Evolutionary conservation across 768 basidiomycete genomes (phyloP).

Genomic region (Punctularia strigosozonata): DNA sequence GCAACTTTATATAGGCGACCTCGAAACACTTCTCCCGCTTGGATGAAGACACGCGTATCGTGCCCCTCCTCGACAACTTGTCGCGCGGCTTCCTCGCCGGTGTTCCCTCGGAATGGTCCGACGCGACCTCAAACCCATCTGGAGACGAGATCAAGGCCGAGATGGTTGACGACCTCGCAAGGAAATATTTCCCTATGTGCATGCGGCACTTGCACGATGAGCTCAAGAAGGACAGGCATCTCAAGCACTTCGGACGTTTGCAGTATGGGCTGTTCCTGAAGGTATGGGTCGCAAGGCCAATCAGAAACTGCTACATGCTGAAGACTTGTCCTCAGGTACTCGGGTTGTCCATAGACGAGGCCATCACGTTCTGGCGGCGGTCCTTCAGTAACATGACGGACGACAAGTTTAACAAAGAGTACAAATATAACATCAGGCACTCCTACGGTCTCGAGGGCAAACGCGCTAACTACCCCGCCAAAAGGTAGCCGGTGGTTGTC

Average conservation of each 20-base stretch:
- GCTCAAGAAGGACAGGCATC: conserved; percentile 64
- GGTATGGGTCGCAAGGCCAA: conserved; percentile 29
- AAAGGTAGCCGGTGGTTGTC: conserved; percentile 62
- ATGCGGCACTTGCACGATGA: conserved; percentile 86
- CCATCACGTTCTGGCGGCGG: conserved; percentile 85
- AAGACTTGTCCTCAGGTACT: conserved; percentile 45
- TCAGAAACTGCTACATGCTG: background rate
- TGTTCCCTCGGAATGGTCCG: conserved; percentile 71
- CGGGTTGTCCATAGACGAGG: conserved; percentile 90
- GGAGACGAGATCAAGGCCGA: conserved; percentile 78
- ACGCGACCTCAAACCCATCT: conserved; percentile 31
- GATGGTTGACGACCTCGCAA: conserved; percentile 82
- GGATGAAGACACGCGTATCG: conserved; percentile 86
- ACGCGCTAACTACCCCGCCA: conserved; percentile 88
- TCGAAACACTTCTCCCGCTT: conserved; percentile 80
- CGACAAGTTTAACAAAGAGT: conserved; percentile 96
- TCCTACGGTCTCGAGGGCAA: conserved; percentile 91
- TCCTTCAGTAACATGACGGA: conserved; percentile 74
- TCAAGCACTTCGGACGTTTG: conserved; percentile 87
- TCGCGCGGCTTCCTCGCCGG: conserved; percentile 92
- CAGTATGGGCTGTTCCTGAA: conserved; percentile 94
- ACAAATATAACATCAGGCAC: conserved; percentile 96
- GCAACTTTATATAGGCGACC: conserved; percentile 45
- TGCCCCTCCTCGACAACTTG: conserved; percentile 83
- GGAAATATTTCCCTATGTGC: conserved; percentile 88